Percentiles rank a stretch among this genome's conserved stretches.
Evolutionary conservation across 495 filamentous ascomycete genomes (phyloP).

Genomic region (Penicillium coffeae): DNA sequence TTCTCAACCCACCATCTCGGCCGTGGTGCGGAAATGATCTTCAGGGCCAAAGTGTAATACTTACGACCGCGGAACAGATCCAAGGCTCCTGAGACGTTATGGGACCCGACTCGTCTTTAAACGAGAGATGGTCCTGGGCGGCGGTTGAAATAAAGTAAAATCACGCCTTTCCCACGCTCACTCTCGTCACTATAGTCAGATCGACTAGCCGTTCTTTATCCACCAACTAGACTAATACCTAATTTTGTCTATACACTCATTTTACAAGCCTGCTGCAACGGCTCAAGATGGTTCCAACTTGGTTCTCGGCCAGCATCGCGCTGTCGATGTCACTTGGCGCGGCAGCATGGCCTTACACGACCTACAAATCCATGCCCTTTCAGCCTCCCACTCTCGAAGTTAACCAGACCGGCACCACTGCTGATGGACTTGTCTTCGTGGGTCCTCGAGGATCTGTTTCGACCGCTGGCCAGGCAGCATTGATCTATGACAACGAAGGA

Average conservation of each 20-base stretch:
- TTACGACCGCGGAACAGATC: too few relatives aligned
- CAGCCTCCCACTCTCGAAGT: conserved; percentile 23
- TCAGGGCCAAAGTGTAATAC: conserved; percentile 6
- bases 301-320: conserved; percentile 19
- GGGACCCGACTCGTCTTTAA: not conserved
- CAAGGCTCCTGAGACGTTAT: too few relatives aligned
- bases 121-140: not conserved
- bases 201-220: not conserved
- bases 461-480: conserved; percentile 14
- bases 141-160: not conserved
- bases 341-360: conserved; percentile 19
- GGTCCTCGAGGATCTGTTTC: conserved; percentile 9
- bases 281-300: conserved; percentile 15
- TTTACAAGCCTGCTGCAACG: too few relatives aligned
- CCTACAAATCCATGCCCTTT: conserved; percentile 17
- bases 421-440: conserved; percentile 24
- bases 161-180: conserved; percentile 3
- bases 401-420: conserved; percentile 25
- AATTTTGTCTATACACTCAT: not conserved
- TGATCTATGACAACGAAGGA: conserved; percentile 25
- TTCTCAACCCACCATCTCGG: conserved; percentile 1
- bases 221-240: not conserved
- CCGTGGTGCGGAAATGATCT: conserved; percentile 14
- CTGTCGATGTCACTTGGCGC: conserved; percentile 26
- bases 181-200: conserved; percentile 11